Percentiles rank a stretch among this genome's conserved stretches.
Evolutionary conservation across 768 basidiomycete genomes (phyloP).

Genomic region (Leccinum variicolor): DNA sequence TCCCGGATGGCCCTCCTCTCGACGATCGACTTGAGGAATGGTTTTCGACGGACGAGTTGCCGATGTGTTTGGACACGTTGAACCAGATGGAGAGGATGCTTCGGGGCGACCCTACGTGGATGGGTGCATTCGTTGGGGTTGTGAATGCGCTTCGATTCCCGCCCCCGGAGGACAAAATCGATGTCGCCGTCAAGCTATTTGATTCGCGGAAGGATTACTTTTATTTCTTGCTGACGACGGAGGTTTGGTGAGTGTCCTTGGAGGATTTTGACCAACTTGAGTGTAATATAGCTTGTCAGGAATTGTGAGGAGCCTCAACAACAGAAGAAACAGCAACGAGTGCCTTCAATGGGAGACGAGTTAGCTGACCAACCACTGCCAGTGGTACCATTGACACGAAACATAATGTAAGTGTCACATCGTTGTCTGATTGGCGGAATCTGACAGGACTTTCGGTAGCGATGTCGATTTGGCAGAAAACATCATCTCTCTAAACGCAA

Average conservation of each 20-base stretch:
- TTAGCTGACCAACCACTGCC: background rate
- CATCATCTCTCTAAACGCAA: too few relatives aligned
- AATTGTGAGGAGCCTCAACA: slow-evolving; percentile 2
- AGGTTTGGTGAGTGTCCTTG: slow-evolving; percentile 4
- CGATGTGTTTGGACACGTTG: slow-evolving; percentile 4
- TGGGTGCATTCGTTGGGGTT: background rate
- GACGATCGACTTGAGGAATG: slow-evolving; percentile 11
- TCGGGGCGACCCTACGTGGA: background rate
- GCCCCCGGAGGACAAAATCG: slow-evolving; percentile 4
- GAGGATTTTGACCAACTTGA: background rate
- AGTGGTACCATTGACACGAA: too few relatives aligned
- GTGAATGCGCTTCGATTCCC: background rate
- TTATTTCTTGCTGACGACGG: slow-evolving; percentile 8
- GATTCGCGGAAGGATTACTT: slow-evolving; percentile 1
- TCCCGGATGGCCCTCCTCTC: background rate
- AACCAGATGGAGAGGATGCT: slow-evolving; percentile 8
- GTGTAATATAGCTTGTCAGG: background rate
- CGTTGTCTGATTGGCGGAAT: background rate
- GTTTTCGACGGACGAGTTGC: slow-evolving; percentile 6
- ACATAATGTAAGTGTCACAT: background rate
- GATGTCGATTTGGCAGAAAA: background rate
- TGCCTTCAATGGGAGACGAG: background rate
- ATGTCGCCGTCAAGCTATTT: slow-evolving; percentile 4
- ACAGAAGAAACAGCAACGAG: background rate
- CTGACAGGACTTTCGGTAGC: background rate